Percentiles rank a stretch among this genome's conserved stretches.
phyloP scores from a whole-genome alignment of 2,329 filamentous ascomycete species.

The Pseudocercospora fuligena region DNA sequence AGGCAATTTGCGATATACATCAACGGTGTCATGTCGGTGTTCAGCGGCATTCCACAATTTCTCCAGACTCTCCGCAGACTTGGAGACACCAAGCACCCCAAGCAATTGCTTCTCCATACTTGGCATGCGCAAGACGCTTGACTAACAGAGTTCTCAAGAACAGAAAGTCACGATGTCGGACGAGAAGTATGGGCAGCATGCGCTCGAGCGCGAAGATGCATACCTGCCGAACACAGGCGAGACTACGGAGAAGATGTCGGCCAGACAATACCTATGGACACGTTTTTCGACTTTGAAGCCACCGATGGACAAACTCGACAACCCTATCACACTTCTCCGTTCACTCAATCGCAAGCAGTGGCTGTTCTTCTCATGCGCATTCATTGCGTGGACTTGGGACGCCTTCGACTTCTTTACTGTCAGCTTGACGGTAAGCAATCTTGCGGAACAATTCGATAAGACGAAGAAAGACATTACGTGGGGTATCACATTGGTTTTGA shows the following conservation, averaged over 20 bases:
- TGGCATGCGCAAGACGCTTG: neutral
- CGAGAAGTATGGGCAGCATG: slow-evolving; percentile 22
- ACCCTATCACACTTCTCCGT: slow-evolving; percentile 58
- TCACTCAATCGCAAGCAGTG: slow-evolving; percentile 61
- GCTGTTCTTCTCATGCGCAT: slow-evolving; percentile 60
- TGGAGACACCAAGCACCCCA: neutral
- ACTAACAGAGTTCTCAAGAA: neutral
- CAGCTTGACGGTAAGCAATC: slow-evolving; percentile 58
- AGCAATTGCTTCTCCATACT: neutral
- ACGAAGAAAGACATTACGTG: slow-evolving; percentile 64
- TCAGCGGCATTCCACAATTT: slow-evolving; percentile 6
- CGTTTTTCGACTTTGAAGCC: slow-evolving; percentile 60
- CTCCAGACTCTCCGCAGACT: neutral
- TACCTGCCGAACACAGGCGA: slow-evolving; percentile 27
- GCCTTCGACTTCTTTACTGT: slow-evolving; percentile 68
- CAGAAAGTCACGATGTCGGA: slow-evolving; percentile 19
- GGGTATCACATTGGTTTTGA: slow-evolving; percentile 61
- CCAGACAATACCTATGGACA: slow-evolving; percentile 57
- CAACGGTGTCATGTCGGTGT: neutral
- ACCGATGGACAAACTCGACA: slow-evolving; percentile 59
- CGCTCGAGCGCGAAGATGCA: slow-evolving; percentile 28
- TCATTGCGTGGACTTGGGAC: slow-evolving; percentile 60
- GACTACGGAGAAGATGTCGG: slow-evolving; percentile 41
- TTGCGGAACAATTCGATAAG: slow-evolving; percentile 60
- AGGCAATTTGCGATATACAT: neutral